phyloP scores from a whole-genome alignment of 768 basidiomycete species.

The Daedaleopsis sinensis region DNA sequence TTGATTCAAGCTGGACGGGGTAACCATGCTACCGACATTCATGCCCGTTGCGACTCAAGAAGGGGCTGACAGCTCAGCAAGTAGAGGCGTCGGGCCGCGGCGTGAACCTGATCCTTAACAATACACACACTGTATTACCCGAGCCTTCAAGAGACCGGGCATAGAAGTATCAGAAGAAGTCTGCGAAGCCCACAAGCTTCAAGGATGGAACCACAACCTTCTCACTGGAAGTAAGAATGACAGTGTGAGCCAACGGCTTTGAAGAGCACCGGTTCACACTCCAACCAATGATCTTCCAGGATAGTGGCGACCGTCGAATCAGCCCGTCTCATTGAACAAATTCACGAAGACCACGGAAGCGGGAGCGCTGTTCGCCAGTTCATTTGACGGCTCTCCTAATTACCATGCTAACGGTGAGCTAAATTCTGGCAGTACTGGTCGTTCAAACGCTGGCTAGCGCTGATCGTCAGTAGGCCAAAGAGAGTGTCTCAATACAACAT shows the following conservation, averaged over 20 bases:
- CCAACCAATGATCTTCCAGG: slow-evolving; percentile 49
- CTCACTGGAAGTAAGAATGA: too few species aligned
- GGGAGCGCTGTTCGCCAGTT: slow-evolving; percentile 83
- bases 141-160: slow-evolving; percentile 84
- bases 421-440: not conserved
- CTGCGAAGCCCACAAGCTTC: slow-evolving; percentile 88
- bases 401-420: slow-evolving; percentile 83
- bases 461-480: slow-evolving; percentile 67
- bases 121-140: slow-evolving; percentile 93
- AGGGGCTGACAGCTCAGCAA: slow-evolving; percentile 86
- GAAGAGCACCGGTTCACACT: not conserved
- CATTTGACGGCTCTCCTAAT: slow-evolving; percentile 84
- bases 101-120: slow-evolving; percentile 83
- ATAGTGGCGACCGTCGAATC: slow-evolving; percentile 92
- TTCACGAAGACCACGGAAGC: slow-evolving; percentile 88
- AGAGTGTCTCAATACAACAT: slow-evolving; percentile 90
- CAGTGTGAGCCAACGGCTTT: slow-evolving; percentile 5
- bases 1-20: slow-evolving; percentile 57
- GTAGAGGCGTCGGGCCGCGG: slow-evolving; percentile 82
- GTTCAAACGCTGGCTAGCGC: too few species aligned
- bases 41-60: slow-evolving; percentile 96
- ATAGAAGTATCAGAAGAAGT: slow-evolving; percentile 69
- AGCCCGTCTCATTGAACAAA: slow-evolving; percentile 81
- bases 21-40: slow-evolving; percentile 85
- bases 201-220: slow-evolving; percentile 86